phyloP scores from a whole-genome alignment of 2,329 filamentous ascomycete genomes.

The Aspergillus niger region DNA sequence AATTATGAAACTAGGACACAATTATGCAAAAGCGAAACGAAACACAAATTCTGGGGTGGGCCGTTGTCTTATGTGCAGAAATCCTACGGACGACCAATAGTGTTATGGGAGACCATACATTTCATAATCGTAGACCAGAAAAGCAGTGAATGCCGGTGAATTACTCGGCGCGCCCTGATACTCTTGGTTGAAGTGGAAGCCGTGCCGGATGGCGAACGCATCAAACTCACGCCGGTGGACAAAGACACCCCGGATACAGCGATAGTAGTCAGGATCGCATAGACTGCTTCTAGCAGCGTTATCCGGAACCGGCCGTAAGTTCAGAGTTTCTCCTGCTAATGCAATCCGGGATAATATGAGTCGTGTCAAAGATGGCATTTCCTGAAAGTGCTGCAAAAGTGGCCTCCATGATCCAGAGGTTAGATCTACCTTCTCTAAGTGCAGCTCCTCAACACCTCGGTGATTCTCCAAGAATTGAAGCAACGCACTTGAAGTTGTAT shows the following conservation, averaged over 20 bases:
- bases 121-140: not conserved
- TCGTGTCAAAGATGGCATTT: not conserved
- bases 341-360: not conserved
- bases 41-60: too few relatives aligned
- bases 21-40: too few relatives aligned
- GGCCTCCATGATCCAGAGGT: not conserved
- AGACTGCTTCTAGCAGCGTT: not conserved
- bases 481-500: not conserved
- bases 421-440: not conserved
- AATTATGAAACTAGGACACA: too few relatives aligned
- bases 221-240: constrained; percentile 4
- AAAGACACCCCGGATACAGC: not conserved
- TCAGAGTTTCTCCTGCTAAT: not conserved
- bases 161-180: not conserved
- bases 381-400: not conserved
- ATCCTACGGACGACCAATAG: too few relatives aligned
- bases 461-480: not conserved
- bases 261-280: not conserved
- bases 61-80: too few relatives aligned
- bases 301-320: not conserved
- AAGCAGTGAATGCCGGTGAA: not conserved
- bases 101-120: not conserved
- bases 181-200: not conserved
- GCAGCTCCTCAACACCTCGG: not conserved
- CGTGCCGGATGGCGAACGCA: not conserved